phyloP scores from a whole-genome alignment of 2,329 filamentous ascomycete species.

The Anthostomella pinea region DNA sequence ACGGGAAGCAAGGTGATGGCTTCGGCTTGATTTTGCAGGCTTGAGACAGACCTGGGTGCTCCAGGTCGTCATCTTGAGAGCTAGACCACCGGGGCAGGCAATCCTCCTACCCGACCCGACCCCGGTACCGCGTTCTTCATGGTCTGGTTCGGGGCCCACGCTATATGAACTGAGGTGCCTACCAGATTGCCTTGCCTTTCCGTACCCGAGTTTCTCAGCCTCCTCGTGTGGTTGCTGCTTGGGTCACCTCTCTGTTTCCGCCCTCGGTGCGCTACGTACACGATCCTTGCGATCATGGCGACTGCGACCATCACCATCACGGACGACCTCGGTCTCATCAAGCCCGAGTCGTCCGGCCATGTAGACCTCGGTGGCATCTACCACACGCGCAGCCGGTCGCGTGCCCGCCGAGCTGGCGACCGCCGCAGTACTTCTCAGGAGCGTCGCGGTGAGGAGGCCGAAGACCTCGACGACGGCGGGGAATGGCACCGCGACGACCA shows the following conservation, averaged over 20 bases:
- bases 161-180: too few relatives aligned
- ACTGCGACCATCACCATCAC: constrained; percentile 27
- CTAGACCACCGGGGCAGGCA: too few relatives aligned
- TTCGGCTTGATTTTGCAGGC: too few relatives aligned
- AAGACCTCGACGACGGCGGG: constrained; percentile 32
- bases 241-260: background rate
- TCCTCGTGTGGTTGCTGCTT: too few relatives aligned
- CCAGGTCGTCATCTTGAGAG: too few relatives aligned
- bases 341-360: constrained; percentile 16
- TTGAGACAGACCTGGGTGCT: too few relatives aligned
- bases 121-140: too few relatives aligned
- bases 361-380: constrained; percentile 32
- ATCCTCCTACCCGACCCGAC: too few relatives aligned
- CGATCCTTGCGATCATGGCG: constrained; percentile 21
- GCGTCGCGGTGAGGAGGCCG: constrained; percentile 19
- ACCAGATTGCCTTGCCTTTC: background rate
- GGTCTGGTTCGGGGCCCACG: too few relatives aligned
- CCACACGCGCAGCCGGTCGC: constrained; percentile 31
- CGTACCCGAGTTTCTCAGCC: too few relatives aligned
- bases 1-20: too few relatives aligned
- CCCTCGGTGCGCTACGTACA: background rate
- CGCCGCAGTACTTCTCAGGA: constrained; percentile 25
- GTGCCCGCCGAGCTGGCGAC: constrained; percentile 18
- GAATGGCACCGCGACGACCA: constrained; percentile 32
- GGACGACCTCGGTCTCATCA: constrained; percentile 24